A percentile compares a stretch with the other conserved stretches of the same genome.
phyloP scores from a whole-genome alignment of 257 asterid species.

The Solanum tacnaense region DNA sequence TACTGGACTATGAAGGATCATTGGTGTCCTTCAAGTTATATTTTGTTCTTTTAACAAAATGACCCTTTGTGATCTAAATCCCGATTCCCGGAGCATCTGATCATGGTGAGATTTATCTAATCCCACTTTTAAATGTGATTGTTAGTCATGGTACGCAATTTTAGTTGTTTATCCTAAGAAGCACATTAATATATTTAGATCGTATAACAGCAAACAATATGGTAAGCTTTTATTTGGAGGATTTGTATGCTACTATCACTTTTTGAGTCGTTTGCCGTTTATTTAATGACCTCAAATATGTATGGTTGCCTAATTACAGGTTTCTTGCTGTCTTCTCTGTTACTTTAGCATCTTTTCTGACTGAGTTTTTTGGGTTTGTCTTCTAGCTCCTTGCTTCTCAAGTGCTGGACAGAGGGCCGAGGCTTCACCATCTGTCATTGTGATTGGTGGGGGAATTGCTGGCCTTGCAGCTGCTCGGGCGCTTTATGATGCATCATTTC shows the following conservation, averaged over 20 bases:
- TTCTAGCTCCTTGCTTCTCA: slow-evolving; percentile 50
- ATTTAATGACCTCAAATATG: neutral
- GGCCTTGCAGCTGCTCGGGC: slow-evolving; percentile 89
- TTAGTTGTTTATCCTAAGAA: neutral
- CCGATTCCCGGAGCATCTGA: neutral
- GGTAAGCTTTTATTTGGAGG: neutral
- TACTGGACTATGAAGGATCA: neutral
- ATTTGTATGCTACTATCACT: neutral
- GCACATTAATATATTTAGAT: neutral
- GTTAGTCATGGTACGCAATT: neutral
- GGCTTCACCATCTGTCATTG: slow-evolving; percentile 70
- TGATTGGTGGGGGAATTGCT: slow-evolving; percentile 92
- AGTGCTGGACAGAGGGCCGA: slow-evolving; percentile 28
- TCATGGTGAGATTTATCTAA: neutral
- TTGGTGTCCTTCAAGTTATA: neutral
- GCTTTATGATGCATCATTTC: slow-evolving; percentile 79
- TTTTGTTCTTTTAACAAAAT: neutral
- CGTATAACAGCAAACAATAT: neutral
- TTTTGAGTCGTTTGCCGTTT: neutral
- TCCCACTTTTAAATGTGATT: neutral
- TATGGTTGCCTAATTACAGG: neutral
- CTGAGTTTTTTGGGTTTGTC: neutral
- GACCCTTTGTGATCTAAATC: neutral
- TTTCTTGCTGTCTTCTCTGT: neutral
- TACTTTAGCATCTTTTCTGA: neutral